Conservation (phyloP, 768 basidiomycete genomes). For the Boletus reticulatus region DNA sequence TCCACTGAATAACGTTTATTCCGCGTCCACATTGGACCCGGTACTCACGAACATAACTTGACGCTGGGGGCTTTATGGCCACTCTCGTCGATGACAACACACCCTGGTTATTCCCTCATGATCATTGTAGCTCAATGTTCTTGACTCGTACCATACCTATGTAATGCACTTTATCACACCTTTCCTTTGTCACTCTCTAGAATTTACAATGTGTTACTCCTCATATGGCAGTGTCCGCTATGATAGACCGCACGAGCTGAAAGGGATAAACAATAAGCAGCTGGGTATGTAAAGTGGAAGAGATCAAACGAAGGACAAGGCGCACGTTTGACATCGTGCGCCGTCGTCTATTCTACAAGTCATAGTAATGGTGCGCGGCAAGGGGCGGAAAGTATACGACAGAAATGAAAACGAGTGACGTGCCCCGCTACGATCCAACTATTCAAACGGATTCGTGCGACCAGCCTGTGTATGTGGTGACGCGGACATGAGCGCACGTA, state of each 20-base stretch:
- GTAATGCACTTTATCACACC: background rate
- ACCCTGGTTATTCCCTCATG: background rate
- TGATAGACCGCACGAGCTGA: slow-evolving; percentile 5
- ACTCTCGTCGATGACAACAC: background rate
- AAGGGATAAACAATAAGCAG: slow-evolving; percentile 19
- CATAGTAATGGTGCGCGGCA: slow-evolving; percentile 5
- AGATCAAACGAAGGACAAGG: slow-evolving; percentile 7
- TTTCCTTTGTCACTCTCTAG: background rate
- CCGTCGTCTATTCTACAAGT: slow-evolving; percentile 3
- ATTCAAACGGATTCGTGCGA: slow-evolving; percentile 65
- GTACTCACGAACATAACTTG: background rate
- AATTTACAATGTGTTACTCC: slow-evolving; percentile 16
- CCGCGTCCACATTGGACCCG: slow-evolving; percentile 1
- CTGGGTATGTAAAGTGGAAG: slow-evolving; percentile 17
- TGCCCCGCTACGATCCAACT: background rate
- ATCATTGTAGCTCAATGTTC: background rate
- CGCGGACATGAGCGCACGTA: no score
- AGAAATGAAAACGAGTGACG: slow-evolving; percentile 1
- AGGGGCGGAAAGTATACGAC: slow-evolving; percentile 4
- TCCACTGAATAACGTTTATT: slow-evolving; percentile 34
- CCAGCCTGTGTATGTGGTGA: slow-evolving; percentile 50
- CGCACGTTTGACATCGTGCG: background rate
- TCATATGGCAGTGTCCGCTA: slow-evolving; percentile 12
- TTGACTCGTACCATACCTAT: background rate
- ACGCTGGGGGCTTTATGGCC: background rate